Conservation (phyloP, 495 filamentous ascomycete species). For the Paragyromitra xinjiangensis region DNA sequence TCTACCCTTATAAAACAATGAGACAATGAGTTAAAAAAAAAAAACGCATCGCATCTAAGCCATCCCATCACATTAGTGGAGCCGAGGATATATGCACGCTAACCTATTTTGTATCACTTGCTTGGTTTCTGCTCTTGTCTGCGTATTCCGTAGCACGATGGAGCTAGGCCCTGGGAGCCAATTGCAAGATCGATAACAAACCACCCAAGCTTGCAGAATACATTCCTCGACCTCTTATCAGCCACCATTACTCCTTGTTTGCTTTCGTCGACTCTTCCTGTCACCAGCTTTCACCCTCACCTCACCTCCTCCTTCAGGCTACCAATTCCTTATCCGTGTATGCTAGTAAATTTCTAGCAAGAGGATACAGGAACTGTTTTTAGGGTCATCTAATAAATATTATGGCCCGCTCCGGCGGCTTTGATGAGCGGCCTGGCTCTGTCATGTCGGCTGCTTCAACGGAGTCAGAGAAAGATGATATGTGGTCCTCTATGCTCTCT, state of each 20-base stretch:
- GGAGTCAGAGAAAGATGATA: slow-evolving; percentile 80
- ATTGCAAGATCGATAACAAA: slow-evolving; percentile 39
- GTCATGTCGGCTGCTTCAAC: slow-evolving; percentile 58
- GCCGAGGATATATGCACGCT: slow-evolving; percentile 10
- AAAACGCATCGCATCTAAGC: neutral
- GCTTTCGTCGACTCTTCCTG: neutral
- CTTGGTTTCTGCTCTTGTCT: slow-evolving; percentile 13
- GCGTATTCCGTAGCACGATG: slow-evolving; percentile 27
- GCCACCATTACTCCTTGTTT: neutral
- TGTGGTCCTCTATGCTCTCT: slow-evolving; percentile 95
- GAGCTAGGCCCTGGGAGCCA: slow-evolving; percentile 3
- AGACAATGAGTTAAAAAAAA: no score
- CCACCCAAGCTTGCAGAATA: neutral
- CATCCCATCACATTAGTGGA: slow-evolving; percentile 7
- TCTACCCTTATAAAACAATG: no score
- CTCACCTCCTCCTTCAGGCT: neutral
- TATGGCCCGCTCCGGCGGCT: slow-evolving; percentile 52
- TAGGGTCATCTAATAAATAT: neutral
- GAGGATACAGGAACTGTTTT: neutral
- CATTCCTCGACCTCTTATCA: neutral
- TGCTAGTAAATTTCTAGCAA: neutral
- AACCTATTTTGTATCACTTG: neutral
- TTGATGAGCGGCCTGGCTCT: slow-evolving; percentile 60
- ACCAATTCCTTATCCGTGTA: neutral
- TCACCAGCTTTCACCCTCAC: no score